phyloP scores from a whole-genome alignment of 768 basidiomycete species.

The Dictyophora rubrovolvata region DNA sequence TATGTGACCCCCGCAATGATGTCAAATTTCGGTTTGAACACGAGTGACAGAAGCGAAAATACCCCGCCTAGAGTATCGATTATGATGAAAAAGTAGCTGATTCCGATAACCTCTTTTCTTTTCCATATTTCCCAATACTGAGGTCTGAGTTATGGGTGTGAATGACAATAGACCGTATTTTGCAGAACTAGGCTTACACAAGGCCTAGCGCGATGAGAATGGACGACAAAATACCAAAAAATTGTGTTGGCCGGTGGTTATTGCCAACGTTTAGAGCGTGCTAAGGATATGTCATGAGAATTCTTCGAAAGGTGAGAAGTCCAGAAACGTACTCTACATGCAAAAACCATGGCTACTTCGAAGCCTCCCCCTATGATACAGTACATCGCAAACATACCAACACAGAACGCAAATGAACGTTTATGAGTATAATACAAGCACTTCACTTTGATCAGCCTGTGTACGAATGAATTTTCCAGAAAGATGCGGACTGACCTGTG shows the following conservation, averaged over 20 bases:
- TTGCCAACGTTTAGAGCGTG: conserved; percentile 26
- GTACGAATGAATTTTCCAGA: neutral
- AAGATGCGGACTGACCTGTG: conserved; percentile 37
- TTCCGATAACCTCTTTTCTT: conserved; percentile 51
- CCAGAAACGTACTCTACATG: conserved; percentile 34
- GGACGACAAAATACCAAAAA: conserved; percentile 55
- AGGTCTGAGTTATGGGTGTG: conserved; percentile 29
- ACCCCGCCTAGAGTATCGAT: conserved; percentile 64
- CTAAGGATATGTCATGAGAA: conserved; percentile 16
- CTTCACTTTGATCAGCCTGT: conserved; percentile 24
- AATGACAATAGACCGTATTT: neutral
- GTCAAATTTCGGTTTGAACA: conserved; percentile 55
- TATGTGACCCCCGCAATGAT: conserved; percentile 53
- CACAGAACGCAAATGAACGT: conserved; percentile 22
- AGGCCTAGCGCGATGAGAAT: conserved; percentile 44
- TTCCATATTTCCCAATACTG: conserved; percentile 74
- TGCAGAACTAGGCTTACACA: conserved; percentile 25
- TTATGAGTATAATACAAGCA: conserved; percentile 54
- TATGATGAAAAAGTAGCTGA: conserved; percentile 58
- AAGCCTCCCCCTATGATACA: conserved; percentile 42
- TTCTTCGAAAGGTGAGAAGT: neutral
- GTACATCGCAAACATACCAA: conserved; percentile 22
- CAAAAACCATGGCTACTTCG: conserved; percentile 51
- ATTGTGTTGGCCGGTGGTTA: conserved; percentile 29
- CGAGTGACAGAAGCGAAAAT: conserved; percentile 61